Evolutionary conservation across 345 rosid species (phyloP).

Genomic region (Schrenkiella parvula): DNA sequence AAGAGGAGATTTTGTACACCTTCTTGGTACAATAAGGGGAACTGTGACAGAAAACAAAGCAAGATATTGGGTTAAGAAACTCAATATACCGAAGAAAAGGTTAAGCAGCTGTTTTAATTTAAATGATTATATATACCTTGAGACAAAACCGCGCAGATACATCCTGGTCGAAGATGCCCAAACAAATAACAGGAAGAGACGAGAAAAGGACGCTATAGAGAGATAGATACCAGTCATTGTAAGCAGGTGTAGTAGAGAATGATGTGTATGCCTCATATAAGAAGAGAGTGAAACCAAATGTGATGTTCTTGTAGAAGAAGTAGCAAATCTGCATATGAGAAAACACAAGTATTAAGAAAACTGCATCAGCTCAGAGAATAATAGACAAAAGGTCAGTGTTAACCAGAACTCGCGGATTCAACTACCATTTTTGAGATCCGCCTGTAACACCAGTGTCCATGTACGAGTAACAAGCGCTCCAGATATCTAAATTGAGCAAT

Average conservation of each 20-base stretch:
- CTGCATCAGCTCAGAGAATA: neutral
- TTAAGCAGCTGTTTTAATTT: constrained; percentile 7
- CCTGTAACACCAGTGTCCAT: constrained; percentile 98
- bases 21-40: constrained; percentile 87
- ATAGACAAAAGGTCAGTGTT: neutral
- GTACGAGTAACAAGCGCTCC: constrained; percentile 94
- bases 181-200: constrained; percentile 69
- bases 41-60: constrained; percentile 46
- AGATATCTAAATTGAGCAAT: constrained; percentile 91
- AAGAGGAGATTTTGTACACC: constrained; percentile 82
- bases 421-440: constrained; percentile 84
- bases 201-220: constrained; percentile 80
- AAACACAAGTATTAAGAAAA: constrained; percentile 12
- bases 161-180: constrained; percentile 97
- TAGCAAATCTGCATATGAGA: constrained; percentile 74
- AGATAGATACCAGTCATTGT: constrained; percentile 84
- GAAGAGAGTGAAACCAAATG: constrained; percentile 81
- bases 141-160: constrained; percentile 64
- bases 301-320: constrained; percentile 94
- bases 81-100: neutral
- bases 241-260: constrained; percentile 77
- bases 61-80: constrained; percentile 2
- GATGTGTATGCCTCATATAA: constrained; percentile 71
- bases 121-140: constrained; percentile 54
- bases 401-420: neutral